phyloP scores from a whole-genome alignment of 148 eudicot species.

The Diospyros kaki region DNA sequence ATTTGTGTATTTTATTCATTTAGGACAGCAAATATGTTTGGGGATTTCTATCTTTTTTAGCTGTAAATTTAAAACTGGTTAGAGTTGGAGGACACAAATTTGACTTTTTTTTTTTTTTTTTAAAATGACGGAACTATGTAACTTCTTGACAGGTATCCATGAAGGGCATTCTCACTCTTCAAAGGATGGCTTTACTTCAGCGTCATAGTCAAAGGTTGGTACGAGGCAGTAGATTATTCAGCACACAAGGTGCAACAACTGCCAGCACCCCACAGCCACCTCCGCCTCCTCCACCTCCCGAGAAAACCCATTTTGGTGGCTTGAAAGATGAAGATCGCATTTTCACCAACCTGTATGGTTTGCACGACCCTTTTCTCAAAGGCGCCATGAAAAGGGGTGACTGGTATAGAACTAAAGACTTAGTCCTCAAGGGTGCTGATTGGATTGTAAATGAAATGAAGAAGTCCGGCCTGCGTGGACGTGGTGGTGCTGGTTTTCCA shows the following conservation, averaged over 20 bases:
- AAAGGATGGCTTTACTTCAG: slow-evolving; percentile 36
- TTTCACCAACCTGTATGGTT: slow-evolving; percentile 82
- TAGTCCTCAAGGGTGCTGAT: slow-evolving; percentile 82
- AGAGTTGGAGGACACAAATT: not conserved
- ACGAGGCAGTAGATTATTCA: slow-evolving; percentile 54
- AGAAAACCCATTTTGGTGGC: slow-evolving; percentile 96
- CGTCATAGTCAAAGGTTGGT: slow-evolving; percentile 31
- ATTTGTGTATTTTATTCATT: too few relatives aligned
- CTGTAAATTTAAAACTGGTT: not conserved
- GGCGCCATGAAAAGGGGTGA: slow-evolving; percentile 98
- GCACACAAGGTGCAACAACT: slow-evolving; percentile 80
- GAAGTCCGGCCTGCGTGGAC: slow-evolving; percentile 94
- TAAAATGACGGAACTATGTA: not conserved
- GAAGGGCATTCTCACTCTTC: slow-evolving; percentile 69
- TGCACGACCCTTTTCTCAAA: slow-evolving; percentile 89
- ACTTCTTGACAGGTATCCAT: slow-evolving; percentile 53
- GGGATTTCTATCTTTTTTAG: too few relatives aligned
- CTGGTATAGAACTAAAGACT: slow-evolving; percentile 93
- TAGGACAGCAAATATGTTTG: too few relatives aligned
- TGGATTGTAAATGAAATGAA: slow-evolving; percentile 95
- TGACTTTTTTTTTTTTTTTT: not conserved
- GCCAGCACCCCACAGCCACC: slow-evolving; percentile 74
- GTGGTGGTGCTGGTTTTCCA: slow-evolving; percentile 98
- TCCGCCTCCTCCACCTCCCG: slow-evolving; percentile 95
- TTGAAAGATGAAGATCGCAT: slow-evolving; percentile 95